Evolutionary conservation across 2,329 filamentous ascomycete species (phyloP).

Genomic region (Aspergillus japonicus): DNA sequence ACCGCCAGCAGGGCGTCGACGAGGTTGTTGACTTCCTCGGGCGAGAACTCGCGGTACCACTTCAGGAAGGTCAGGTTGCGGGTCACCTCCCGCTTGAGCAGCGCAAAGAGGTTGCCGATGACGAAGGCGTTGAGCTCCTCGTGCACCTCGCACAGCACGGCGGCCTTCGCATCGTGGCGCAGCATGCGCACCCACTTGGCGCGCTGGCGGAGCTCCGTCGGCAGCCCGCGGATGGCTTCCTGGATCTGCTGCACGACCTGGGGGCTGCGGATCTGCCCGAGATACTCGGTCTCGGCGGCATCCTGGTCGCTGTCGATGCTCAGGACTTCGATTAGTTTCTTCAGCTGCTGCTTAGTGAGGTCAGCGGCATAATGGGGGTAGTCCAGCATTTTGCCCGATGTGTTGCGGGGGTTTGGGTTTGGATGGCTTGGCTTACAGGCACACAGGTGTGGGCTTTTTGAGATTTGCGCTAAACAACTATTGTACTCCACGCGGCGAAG

Average conservation of each 20-base stretch:
- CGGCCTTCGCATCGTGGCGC: background rate
- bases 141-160: slow-evolving; percentile 24
- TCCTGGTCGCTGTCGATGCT: background rate
- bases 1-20: slow-evolving; percentile 25
- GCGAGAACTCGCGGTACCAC: slow-evolving; percentile 17
- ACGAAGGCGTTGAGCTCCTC: slow-evolving; percentile 25
- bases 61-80: slow-evolving; percentile 22
- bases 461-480: too few relatives aligned
- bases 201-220: background rate
- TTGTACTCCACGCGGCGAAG: too few relatives aligned
- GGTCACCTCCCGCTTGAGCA: slow-evolving; percentile 28
- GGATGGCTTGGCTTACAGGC: too few relatives aligned
- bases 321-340: background rate
- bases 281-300: background rate
- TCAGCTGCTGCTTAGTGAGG: background rate
- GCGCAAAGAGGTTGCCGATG: slow-evolving; percentile 17
- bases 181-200: too few relatives aligned
- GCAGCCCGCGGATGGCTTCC: background rate
- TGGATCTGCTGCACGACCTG: background rate
- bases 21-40: slow-evolving; percentile 14
- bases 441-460: too few relatives aligned
- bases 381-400: background rate
- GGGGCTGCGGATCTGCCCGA: background rate
- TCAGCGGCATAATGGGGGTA: background rate
- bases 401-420: background rate